Evolutionary conservation across 108 stramenopile genomes (phyloP).

Genomic region (Fragilaria radians): DNA sequence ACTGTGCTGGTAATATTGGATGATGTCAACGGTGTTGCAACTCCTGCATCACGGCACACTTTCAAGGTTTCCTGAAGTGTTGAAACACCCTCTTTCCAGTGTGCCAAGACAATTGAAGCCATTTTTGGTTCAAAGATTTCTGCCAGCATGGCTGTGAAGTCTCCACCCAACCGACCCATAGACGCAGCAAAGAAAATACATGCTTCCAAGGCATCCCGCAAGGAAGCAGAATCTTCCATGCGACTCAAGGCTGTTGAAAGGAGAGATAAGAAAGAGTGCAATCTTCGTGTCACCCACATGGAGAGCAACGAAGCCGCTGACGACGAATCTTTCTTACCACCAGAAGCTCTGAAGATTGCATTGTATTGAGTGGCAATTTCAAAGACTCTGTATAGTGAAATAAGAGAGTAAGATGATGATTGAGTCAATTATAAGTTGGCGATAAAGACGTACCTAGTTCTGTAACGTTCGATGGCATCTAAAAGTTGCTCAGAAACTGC

Average conservation of each 20-base stretch:
- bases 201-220: conserved; percentile 80
- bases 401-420: conserved; percentile 5
- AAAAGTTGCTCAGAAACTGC: conserved; percentile 62
- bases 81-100: conserved; percentile 64
- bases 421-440: background rate
- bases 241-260: conserved; percentile 27
- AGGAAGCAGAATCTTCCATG: conserved; percentile 59
- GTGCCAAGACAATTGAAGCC: conserved; percentile 33
- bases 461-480: conserved; percentile 79
- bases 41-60: conserved; percentile 69
- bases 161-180: conserved; percentile 82
- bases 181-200: conserved; percentile 71
- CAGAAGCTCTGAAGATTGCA: conserved; percentile 68
- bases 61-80: conserved; percentile 61
- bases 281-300: conserved; percentile 74
- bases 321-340: conserved; percentile 16
- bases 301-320: conserved; percentile 54
- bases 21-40: conserved; percentile 52
- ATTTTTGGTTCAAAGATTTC: conserved; percentile 64
- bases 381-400: conserved; percentile 49
- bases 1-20: conserved; percentile 20
- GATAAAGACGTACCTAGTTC: conserved; percentile 56
- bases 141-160: conserved; percentile 68
- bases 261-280: conserved; percentile 63
- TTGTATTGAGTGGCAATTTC: conserved; percentile 84